phyloP scores from a whole-genome alignment of 257 asterid genomes.

The Paraleonurus japonicus region DNA sequence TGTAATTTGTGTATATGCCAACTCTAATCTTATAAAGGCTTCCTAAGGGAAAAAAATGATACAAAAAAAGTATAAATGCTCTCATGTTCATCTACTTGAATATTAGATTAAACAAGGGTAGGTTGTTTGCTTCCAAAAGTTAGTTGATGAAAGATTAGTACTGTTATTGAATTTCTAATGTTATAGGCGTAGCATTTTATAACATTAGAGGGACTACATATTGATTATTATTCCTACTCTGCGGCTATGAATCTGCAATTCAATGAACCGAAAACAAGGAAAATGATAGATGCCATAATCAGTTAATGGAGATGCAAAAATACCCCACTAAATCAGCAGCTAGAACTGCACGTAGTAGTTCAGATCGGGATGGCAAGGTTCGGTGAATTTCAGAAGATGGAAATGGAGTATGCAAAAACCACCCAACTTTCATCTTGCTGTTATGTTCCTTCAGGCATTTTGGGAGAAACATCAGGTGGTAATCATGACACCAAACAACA shows the following conservation, averaged over 20 bases:
- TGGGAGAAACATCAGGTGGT: slow-evolving; percentile 96
- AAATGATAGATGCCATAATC: background rate
- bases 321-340: slow-evolving; percentile 96
- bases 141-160: background rate
- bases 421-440: slow-evolving; percentile 85
- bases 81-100: slow-evolving; percentile 2
- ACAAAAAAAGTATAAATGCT: background rate
- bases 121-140: background rate
- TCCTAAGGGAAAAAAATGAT: background rate
- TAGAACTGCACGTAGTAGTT: slow-evolving; percentile 77
- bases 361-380: slow-evolving; percentile 89
- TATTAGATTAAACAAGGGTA: background rate
- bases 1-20: background rate
- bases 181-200: background rate
- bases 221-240: background rate
- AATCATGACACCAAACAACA: slow-evolving; percentile 96
- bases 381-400: slow-evolving; percentile 97
- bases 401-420: slow-evolving; percentile 96
- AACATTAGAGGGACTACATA: background rate
- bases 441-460: slow-evolving; percentile 71
- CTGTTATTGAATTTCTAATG: background rate
- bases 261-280: background rate
- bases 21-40: background rate
- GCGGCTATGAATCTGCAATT: slow-evolving; percentile 10
- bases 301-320: slow-evolving; percentile 9